These are phyloP conservation scores for Hibiscus syriacus DNA, from an alignment of 345 rosid genomes.

Conservation along the genomic window DNA sequence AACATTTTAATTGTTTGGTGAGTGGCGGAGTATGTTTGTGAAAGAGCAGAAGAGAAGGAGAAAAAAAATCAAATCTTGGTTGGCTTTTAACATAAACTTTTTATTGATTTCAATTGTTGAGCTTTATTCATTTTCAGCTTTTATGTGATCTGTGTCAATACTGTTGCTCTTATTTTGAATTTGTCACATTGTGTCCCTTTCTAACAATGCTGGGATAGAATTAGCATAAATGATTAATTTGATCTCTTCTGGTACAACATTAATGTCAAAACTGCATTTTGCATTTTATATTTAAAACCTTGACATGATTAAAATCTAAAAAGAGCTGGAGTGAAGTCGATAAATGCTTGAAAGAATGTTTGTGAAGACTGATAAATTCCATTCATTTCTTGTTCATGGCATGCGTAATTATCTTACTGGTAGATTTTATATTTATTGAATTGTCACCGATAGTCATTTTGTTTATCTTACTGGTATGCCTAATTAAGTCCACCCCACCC, in stretches of 20 bases:
- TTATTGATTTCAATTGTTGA: not conserved
- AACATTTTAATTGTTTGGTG: not conserved
- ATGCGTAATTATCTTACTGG: too few species aligned
- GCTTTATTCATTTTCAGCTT: not conserved
- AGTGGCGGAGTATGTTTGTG: not conserved
- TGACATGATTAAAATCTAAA: not conserved
- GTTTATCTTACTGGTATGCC: not conserved
- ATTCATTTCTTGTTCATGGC: too few species aligned
- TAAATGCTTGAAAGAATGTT: not conserved
- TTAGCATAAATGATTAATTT: not conserved
- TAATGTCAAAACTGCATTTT: not conserved
- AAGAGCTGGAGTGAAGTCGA: not conserved
- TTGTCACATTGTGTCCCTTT: not conserved
- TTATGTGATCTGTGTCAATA: not conserved
- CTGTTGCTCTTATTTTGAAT: not conserved
- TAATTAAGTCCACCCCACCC: not conserved
- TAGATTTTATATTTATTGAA: not conserved
- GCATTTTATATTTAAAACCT: not conserved
- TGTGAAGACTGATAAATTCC: not conserved
- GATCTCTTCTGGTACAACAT: not conserved
- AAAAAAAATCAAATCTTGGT: not conserved
- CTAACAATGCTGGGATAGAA: not conserved
- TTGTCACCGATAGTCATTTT: not conserved
- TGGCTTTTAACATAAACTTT: not conserved
- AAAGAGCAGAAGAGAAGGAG: not conserved